These are phyloP conservation scores for Flaveria floridana DNA, from an alignment of 140 eudicot genomes.

Conservation along the genomic window DNA sequence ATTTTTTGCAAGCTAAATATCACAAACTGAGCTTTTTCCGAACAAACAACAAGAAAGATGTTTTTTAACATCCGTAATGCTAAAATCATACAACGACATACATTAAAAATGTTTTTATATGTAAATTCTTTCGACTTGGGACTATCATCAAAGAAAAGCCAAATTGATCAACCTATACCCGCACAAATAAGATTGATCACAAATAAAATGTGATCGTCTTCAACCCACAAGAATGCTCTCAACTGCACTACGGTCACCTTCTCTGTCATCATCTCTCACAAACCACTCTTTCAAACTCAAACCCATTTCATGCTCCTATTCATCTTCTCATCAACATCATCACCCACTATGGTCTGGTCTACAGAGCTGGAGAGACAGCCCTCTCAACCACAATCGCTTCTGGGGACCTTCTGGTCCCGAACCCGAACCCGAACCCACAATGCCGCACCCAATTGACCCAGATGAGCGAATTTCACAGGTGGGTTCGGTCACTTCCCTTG, in stretches of 20 bases:
- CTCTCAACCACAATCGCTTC: constrained; percentile 62
- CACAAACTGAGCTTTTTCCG: too few relatives aligned
- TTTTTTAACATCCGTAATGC: too few relatives aligned
- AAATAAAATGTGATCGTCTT: not conserved
- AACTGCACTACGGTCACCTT: constrained; percentile 25
- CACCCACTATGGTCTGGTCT: constrained; percentile 78
- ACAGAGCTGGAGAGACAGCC: constrained; percentile 58
- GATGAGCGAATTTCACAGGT: not conserved
- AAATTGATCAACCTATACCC: not conserved
- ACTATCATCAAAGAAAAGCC: not conserved
- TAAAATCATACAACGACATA: too few relatives aligned
- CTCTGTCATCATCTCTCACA: constrained; percentile 23
- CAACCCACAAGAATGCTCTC: constrained; percentile 38
- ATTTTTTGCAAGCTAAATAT: too few relatives aligned
- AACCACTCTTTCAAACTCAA: constrained; percentile 30
- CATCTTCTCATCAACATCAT: constrained; percentile 33
- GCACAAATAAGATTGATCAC: not conserved
- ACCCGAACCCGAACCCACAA: constrained; percentile 39
- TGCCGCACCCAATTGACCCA: constrained; percentile 1
- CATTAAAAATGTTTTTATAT: too few relatives aligned
- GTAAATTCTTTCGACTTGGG: too few relatives aligned
- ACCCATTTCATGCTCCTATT: constrained; percentile 31
- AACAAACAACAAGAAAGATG: too few relatives aligned
- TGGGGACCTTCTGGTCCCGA: constrained; percentile 88
- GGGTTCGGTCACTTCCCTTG: constrained; percentile 43